Percentiles rank a stretch among this genome's conserved stretches.
These are phyloP conservation scores for Wickerhamomyces strasburgensis DNA, from an alignment of 805 yeast genomes.

Conservation along the genomic window DNA sequence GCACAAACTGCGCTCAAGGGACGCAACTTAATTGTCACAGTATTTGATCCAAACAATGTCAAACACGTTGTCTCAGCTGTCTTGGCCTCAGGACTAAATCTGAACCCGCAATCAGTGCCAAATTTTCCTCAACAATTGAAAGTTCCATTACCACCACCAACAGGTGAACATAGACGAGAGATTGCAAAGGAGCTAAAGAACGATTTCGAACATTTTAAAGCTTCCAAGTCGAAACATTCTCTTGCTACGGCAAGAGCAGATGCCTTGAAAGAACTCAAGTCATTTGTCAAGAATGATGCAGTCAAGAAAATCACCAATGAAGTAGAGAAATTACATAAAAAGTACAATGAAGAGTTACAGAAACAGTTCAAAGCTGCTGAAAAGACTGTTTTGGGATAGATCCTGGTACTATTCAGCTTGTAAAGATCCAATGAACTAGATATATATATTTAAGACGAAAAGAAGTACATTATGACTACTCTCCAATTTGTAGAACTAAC, in stretches of 20 bases:
- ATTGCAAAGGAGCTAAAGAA: slow-evolving; percentile 57
- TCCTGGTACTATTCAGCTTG: background rate
- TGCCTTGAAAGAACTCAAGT: slow-evolving; percentile 50
- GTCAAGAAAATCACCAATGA: slow-evolving; percentile 52
- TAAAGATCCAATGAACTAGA: too few species aligned
- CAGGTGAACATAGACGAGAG: slow-evolving; percentile 58
- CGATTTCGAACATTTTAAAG: slow-evolving; percentile 59
- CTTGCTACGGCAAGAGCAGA: slow-evolving; percentile 55
- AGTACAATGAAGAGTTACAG: slow-evolving; percentile 51
- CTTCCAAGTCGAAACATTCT: slow-evolving; percentile 41
- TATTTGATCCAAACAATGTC: slow-evolving; percentile 75
- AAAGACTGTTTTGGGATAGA: slow-evolving; percentile 31
- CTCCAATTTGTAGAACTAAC: background rate
- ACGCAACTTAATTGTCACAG: slow-evolving; percentile 67
- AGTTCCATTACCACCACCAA: slow-evolving; percentile 70
- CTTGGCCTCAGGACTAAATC: slow-evolving; percentile 58
- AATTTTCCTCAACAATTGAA: slow-evolving; percentile 67
- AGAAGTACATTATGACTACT: too few species aligned
- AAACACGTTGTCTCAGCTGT: slow-evolving; percentile 69
- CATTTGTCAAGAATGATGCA: slow-evolving; percentile 44
- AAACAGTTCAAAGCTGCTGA: slow-evolving; percentile 55
- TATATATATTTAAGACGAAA: too few species aligned
- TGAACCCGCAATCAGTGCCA: slow-evolving; percentile 78
- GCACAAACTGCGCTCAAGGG: slow-evolving; percentile 74
- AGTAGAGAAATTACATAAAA: slow-evolving; percentile 67